phyloP scores from a whole-genome alignment of 192 early-diverging fungal species.

The Backusella parvicylindrica region DNA sequence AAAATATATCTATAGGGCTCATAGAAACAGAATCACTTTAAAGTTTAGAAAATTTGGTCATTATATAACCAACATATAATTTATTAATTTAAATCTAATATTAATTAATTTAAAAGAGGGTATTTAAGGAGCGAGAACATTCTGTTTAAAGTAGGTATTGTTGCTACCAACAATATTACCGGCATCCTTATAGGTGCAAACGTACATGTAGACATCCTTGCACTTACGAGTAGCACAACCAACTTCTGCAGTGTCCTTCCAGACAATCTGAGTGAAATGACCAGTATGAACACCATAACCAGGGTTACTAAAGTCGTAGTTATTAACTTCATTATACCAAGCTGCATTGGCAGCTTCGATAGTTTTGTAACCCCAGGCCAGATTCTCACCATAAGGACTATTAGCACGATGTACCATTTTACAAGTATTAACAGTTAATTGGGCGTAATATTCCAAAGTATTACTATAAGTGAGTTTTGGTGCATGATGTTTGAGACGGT shows the following conservation, averaged over 20 bases:
- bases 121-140: conserved; percentile 23
- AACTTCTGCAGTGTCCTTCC: conserved; percentile 25
- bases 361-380: conserved; percentile 37
- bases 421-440: conserved; percentile 36
- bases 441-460: conserved; percentile 31
- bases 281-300: conserved; percentile 33
- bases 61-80: neutral
- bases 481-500: conserved; percentile 34
- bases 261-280: conserved; percentile 47
- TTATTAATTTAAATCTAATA: neutral
- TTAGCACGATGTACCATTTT: conserved; percentile 38
- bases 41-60: neutral
- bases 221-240: conserved; percentile 33
- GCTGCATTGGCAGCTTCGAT: conserved; percentile 26
- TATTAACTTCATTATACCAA: conserved; percentile 42
- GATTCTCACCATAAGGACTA: conserved; percentile 40
- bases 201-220: conserved; percentile 30
- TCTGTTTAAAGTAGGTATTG: conserved; percentile 18
- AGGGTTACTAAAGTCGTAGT: conserved; percentile 39
- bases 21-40: neutral
- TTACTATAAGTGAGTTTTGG: conserved; percentile 35
- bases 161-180: conserved; percentile 33
- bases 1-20: neutral
- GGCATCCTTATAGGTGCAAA: conserved; percentile 39
- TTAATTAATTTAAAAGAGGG: neutral